These are phyloP conservation scores for Raphanus sativus DNA, from an alignment of 345 rosid genomes.

Conservation along the genomic window DNA sequence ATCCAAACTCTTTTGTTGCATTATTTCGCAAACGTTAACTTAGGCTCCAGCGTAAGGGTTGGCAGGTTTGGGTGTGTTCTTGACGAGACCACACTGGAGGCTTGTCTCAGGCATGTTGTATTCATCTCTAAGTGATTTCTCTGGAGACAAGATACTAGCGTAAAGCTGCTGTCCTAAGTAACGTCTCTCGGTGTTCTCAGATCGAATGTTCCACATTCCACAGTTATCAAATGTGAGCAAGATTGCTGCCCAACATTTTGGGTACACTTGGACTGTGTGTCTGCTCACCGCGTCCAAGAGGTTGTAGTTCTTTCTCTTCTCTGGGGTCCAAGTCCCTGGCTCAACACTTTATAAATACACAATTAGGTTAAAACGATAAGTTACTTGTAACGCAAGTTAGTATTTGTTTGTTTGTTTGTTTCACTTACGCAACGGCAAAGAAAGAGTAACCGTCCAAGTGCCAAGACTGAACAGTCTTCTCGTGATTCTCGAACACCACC, in stretches of 20 bases:
- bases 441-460: conserved; percentile 62
- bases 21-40: conserved; percentile 11
- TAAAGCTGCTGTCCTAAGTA: conserved; percentile 81
- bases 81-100: conserved; percentile 28
- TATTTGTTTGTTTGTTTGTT: conserved; percentile 6
- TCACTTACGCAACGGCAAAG: conserved; percentile 76
- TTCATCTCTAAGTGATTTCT: conserved; percentile 74
- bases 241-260: conserved; percentile 86
- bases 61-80: conserved; percentile 48
- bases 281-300: conserved; percentile 80
- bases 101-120: conserved; percentile 69
- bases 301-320: conserved; percentile 78
- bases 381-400: background rate
- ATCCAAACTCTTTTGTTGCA: background rate
- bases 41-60: conserved; percentile 55
- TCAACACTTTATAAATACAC: conserved; percentile 47
- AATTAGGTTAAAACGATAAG: conserved; percentile 1
- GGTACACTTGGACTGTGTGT: conserved; percentile 79
- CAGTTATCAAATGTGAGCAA: conserved; percentile 76
- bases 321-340: conserved; percentile 80
- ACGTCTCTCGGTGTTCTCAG: conserved; percentile 57
- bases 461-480: background rate
- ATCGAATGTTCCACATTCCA: conserved; percentile 92
- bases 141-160: conserved; percentile 62
- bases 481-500: background rate